Conservation (phyloP, 164 flowering plant genomes). For the Umbellularia californica region DNA sequence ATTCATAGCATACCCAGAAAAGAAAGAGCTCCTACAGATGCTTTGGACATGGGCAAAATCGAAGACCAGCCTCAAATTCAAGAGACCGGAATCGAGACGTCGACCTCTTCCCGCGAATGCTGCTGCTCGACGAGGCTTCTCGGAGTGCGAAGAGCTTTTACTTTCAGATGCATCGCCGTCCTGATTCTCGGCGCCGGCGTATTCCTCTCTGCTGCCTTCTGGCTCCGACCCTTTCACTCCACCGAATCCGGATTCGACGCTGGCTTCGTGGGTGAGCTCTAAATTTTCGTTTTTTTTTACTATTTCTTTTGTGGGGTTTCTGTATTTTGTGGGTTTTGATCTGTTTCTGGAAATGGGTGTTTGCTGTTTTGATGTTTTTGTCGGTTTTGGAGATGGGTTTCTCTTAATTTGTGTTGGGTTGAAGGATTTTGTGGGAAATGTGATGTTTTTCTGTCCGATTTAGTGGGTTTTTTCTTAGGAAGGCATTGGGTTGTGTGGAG, state of each 20-base stretch:
- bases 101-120: constrained; percentile 23
- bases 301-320: no score
- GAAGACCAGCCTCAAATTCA: constrained; percentile 21
- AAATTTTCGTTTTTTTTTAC: background rate
- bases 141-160: constrained; percentile 23
- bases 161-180: constrained; percentile 42
- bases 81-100: constrained; percentile 6
- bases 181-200: constrained; percentile 41
- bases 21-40: constrained; percentile 14
- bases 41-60: constrained; percentile 65
- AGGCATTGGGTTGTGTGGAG: background rate
- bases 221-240: constrained; percentile 33
- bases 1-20: background rate
- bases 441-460: background rate
- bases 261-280: constrained; percentile 38
- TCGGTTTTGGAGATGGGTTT: constrained; percentile 3
- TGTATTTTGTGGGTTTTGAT: background rate
- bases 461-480: background rate
- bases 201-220: constrained; percentile 45
- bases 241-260: constrained; percentile 23
- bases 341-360: constrained; percentile 3
- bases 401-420: background rate
- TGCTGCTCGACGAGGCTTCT: constrained; percentile 25
- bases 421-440: background rate
- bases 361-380: background rate